phyloP scores from a whole-genome alignment of 345 rosid species.

The Gynandropsis gynandra region DNA sequence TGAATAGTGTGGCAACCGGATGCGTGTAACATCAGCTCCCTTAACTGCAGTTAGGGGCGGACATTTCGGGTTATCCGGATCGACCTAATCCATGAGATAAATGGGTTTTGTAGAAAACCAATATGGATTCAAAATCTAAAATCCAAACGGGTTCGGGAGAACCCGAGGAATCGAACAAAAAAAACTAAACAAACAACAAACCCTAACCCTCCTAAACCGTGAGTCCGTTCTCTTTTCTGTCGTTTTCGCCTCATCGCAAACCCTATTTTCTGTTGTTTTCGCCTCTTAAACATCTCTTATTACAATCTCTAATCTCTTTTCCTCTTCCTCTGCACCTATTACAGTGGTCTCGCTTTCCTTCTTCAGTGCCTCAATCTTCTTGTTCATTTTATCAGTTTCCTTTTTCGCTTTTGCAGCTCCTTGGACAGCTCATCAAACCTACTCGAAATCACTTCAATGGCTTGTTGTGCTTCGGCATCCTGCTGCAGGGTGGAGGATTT shows the following conservation, averaged over 20 bases:
- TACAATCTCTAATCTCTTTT: constrained; percentile 39
- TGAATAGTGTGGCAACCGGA: too few relatives aligned
- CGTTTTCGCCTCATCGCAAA: constrained; percentile 43
- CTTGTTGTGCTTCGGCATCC: constrained; percentile 58
- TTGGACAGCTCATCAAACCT: constrained; percentile 44
- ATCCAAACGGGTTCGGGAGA: too few relatives aligned
- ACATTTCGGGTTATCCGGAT: too few relatives aligned
- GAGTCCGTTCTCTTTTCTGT: too few relatives aligned
- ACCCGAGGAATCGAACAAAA: too few relatives aligned
- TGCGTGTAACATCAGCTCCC: too few relatives aligned
- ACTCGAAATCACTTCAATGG: constrained; percentile 29
- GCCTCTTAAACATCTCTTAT: constrained; percentile 48
- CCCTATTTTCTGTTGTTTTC: constrained; percentile 43
- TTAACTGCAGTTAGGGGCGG: too few relatives aligned
- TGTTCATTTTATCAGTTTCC: constrained; percentile 48
- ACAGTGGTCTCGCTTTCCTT: constrained; percentile 41
- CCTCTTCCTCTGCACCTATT: constrained; percentile 33
- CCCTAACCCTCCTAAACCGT: too few relatives aligned
- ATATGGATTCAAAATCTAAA: too few relatives aligned
- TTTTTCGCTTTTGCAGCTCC: constrained; percentile 42
- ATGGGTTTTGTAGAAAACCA: too few relatives aligned
- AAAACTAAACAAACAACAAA: too few relatives aligned
- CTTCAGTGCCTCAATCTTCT: constrained; percentile 30
- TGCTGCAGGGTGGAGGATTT: constrained; percentile 55
- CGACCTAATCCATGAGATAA: too few relatives aligned